phyloP scores from a whole-genome alignment of 2,329 filamentous ascomycete species.

The Aspergillus aculeatus region DNA sequence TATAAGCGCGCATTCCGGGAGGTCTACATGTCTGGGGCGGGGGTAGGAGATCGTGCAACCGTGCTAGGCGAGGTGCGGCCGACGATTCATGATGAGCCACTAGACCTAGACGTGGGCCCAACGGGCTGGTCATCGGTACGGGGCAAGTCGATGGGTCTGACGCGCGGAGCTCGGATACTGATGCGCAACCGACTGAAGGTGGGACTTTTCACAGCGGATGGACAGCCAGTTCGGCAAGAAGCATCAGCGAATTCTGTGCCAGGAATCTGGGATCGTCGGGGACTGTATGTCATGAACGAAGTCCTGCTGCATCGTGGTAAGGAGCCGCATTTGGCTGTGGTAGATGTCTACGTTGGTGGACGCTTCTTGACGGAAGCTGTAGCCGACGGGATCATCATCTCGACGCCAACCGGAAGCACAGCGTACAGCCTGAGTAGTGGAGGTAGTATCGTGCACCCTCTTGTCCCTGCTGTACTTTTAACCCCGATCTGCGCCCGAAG shows the following conservation, averaged over 20 bases:
- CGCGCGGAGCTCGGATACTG: conserved; percentile 74
- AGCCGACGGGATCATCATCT: conserved; percentile 91
- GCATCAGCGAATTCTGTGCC: conserved; percentile 35
- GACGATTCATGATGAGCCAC: conserved; percentile 21
- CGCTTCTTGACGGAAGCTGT: conserved; percentile 91
- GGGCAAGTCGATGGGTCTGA: conserved; percentile 77
- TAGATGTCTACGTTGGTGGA: conserved; percentile 86
- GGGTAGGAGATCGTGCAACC: conserved; percentile 47
- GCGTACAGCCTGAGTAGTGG: conserved; percentile 93
- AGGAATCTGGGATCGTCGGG: conserved; percentile 36
- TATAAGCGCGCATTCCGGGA: conserved; percentile 90
- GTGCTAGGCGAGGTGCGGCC: conserved; percentile 47
- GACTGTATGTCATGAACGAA: conserved; percentile 82
- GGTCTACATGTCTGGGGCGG: conserved; percentile 79
- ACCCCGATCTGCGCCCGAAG: conserved; percentile 94
- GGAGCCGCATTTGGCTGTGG: conserved; percentile 84
- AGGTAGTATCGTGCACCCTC: conserved; percentile 88
- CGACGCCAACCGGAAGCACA: conserved; percentile 90
- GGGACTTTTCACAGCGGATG: conserved; percentile 72
- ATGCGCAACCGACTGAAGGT: conserved; percentile 85
- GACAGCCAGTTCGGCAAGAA: conserved; percentile 52
- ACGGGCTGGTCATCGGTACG: conserved; percentile 70
- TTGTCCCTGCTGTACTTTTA: conserved; percentile 82
- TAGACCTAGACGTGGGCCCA: conserved; percentile 32
- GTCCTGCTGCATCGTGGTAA: conserved; percentile 89